phyloP scores from a whole-genome alignment of 2,329 filamentous ascomycete species.

The Colletotrichum liriopes region DNA sequence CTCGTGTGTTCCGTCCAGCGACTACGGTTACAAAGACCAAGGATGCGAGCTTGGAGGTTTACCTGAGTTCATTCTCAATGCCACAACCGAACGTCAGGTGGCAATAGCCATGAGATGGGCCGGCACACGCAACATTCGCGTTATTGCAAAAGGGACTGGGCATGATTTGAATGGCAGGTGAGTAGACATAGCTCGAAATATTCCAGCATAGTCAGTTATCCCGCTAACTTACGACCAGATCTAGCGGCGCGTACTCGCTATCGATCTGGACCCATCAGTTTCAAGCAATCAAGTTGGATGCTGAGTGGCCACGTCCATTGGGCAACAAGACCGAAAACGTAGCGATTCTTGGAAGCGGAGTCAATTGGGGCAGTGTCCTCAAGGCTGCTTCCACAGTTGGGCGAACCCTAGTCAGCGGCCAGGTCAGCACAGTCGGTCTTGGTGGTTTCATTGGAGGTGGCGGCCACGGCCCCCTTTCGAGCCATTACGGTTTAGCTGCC shows the following conservation, averaged over 20 bases:
- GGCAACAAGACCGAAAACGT: neutral
- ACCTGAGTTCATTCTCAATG: slow-evolving; percentile 54
- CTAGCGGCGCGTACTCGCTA: slow-evolving; percentile 41
- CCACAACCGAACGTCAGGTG: slow-evolving; percentile 52
- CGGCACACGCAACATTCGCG: slow-evolving; percentile 58
- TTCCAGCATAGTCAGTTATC: neutral
- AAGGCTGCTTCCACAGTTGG: slow-evolving; percentile 57
- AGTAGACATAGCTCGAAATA: slow-evolving; percentile 49
- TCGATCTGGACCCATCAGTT: slow-evolving; percentile 43
- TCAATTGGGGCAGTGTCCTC: slow-evolving; percentile 55
- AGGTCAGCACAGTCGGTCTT: slow-evolving; percentile 71
- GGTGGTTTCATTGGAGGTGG: too few species aligned
- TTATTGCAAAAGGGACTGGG: slow-evolving; percentile 67
- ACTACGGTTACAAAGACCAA: slow-evolving; percentile 5
- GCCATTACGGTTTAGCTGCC: too few species aligned
- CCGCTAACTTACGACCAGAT: neutral
- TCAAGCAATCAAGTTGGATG: neutral
- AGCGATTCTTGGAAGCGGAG: neutral
- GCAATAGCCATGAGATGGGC: slow-evolving; percentile 13
- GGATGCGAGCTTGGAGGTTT: slow-evolving; percentile 53
- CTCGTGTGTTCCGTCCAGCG: slow-evolving; percentile 14
- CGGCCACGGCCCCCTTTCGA: too few species aligned
- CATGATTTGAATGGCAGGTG: slow-evolving; percentile 72
- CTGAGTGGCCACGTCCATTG: neutral
- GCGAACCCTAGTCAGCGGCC: slow-evolving; percentile 58